These are phyloP conservation scores for Cyclocybe cylindracea DNA, from an alignment of 768 basidiomycete species.

Conservation along the genomic window DNA sequence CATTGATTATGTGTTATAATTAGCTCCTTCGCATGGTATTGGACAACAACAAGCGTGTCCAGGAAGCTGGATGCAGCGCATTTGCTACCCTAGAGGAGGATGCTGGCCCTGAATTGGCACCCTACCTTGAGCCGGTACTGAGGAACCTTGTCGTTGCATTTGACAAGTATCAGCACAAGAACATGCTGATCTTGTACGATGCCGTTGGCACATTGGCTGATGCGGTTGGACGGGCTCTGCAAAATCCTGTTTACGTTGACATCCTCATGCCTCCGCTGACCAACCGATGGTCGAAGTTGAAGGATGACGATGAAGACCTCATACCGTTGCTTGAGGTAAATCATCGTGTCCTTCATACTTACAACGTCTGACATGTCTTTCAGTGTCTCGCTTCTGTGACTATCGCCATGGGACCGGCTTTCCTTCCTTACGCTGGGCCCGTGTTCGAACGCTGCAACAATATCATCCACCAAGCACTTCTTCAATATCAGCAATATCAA, in stretches of 20 bases:
- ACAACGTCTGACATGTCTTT: not conserved
- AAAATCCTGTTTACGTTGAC: constrained; percentile 85
- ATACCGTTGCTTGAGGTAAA: constrained; percentile 94
- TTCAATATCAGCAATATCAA: constrained; percentile 86
- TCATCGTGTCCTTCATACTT: not conserved
- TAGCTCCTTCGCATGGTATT: constrained; percentile 96
- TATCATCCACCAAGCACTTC: constrained; percentile 80
- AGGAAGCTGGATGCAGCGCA: constrained; percentile 98
- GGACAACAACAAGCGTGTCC: constrained; percentile 98
- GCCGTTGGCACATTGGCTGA: constrained; percentile 99
- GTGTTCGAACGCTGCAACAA: constrained; percentile 90
- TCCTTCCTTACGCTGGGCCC: constrained; percentile 84
- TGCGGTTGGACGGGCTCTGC: constrained; percentile 87
- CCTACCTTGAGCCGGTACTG: constrained; percentile 93
- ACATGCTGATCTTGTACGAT: constrained; percentile 97
- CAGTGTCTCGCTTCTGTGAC: constrained; percentile 98
- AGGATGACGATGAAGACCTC: constrained; percentile 89
- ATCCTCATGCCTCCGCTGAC: constrained; percentile 96
- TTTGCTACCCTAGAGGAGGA: constrained; percentile 99
- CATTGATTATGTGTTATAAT: not conserved
- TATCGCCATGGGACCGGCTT: constrained; percentile 90
- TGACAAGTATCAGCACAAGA: constrained; percentile 98
- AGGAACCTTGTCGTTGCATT: constrained; percentile 96
- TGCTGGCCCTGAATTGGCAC: constrained; percentile 85
- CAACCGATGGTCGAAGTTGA: constrained; percentile 84